Conservation (phyloP, 179 eudicot species). For the Spinacia oleracea region DNA sequence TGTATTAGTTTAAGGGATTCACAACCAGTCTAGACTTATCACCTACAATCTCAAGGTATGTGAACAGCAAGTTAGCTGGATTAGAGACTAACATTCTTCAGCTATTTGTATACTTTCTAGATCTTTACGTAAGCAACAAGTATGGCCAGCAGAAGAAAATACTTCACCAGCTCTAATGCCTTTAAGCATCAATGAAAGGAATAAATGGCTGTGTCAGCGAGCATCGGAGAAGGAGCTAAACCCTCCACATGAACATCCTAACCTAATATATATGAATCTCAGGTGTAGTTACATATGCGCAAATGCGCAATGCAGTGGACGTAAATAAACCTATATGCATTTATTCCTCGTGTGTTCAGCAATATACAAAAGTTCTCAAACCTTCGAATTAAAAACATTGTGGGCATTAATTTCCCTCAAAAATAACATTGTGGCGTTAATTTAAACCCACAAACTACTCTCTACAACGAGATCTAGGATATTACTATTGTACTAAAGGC, state of each 20-base stretch:
- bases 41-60: not conserved
- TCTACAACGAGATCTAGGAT: not conserved
- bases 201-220: not conserved
- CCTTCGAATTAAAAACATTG: not conserved
- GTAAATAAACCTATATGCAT: not conserved
- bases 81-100: not conserved
- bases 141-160: not conserved
- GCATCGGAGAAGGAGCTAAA: not conserved
- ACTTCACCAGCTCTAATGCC: not conserved
- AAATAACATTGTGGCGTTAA: too few species aligned
- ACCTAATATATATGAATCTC: not conserved
- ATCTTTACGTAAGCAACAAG: not conserved
- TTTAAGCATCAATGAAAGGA: not conserved
- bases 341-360: not conserved
- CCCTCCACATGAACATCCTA: not conserved
- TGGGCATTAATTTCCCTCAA: too few species aligned
- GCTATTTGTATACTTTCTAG: not conserved
- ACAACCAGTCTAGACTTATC: not conserved
- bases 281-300: not conserved
- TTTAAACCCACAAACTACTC: not conserved
- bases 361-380: not conserved
- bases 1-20: not conserved
- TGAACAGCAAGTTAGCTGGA: not conserved
- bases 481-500: not conserved
- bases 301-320: constrained; percentile 4